Evolutionary conservation across 2,329 filamentous ascomycete genomes (phyloP).

Genomic region (Berkeleyomyces basicola): DNA sequence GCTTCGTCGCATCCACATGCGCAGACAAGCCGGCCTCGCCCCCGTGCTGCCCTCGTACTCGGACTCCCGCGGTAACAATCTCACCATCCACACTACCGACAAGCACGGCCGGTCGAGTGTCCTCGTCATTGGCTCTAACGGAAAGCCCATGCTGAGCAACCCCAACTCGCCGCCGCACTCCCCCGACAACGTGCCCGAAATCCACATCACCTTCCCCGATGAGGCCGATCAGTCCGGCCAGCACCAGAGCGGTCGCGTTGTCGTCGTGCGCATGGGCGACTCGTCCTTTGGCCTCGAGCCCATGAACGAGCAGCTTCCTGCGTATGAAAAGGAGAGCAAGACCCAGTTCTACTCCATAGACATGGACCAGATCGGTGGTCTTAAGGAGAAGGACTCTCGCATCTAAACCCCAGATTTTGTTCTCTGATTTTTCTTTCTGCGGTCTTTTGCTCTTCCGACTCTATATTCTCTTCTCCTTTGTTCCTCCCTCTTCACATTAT

Average conservation of each 20-base stretch:
- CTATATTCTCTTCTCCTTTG: not conserved
- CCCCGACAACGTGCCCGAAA: conserved; percentile 77
- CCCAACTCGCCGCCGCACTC: conserved; percentile 59
- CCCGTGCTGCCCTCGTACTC: conserved; percentile 33
- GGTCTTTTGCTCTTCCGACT: conserved; percentile 1
- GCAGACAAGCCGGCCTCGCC: conserved; percentile 25
- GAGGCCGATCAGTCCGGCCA: conserved; percentile 79
- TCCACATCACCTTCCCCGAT: conserved; percentile 94
- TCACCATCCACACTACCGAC: conserved; percentile 41
- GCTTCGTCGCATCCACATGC: conserved; percentile 47
- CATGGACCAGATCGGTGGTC: conserved; percentile 80
- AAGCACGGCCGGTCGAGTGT: conserved; percentile 45
- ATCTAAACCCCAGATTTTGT: conserved; percentile 14
- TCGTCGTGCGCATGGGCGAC: conserved; percentile 83
- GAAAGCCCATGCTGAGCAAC: conserved; percentile 56
- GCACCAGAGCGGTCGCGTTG: conserved; percentile 68
- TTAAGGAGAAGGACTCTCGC: conserved; percentile 66
- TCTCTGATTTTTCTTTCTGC: conserved; percentile 4
- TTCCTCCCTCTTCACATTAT: not conserved
- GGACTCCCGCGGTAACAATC: conserved; percentile 28
- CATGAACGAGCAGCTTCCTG: conserved; percentile 65
- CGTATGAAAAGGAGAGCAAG: conserved; percentile 69
- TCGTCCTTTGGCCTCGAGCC: conserved; percentile 78
- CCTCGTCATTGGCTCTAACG: conserved; percentile 64
- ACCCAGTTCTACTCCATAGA: conserved; percentile 84